Evolutionary conservation across 345 rosid species (phyloP).

Genomic region (Carallia brachiata): DNA sequence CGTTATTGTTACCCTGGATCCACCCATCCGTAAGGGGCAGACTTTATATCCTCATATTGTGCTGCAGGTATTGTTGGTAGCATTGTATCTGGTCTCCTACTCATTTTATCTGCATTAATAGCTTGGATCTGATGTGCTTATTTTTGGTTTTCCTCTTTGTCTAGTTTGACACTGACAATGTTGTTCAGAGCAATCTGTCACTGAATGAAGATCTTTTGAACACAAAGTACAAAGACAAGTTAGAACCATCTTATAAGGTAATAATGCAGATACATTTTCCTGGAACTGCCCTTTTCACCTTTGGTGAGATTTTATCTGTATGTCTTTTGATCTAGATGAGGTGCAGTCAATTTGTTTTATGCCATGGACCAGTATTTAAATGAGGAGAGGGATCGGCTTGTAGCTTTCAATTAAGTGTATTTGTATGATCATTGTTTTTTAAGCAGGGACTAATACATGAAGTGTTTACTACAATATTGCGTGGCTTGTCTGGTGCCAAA

Average conservation of each 20-base stretch:
- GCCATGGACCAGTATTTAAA: background rate
- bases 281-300: background rate
- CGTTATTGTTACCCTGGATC: slow-evolving; percentile 91
- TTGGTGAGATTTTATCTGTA: background rate
- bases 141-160: slow-evolving; percentile 11
- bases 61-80: slow-evolving; percentile 59
- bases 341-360: background rate
- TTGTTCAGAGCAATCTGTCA: slow-evolving; percentile 54
- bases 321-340: background rate
- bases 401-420: background rate
- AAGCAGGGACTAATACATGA: slow-evolving; percentile 90
- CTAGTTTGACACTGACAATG: slow-evolving; percentile 81
- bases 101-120: background rate
- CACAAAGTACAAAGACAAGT: slow-evolving; percentile 84
- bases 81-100: background rate
- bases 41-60: slow-evolving; percentile 92
- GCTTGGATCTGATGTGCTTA: background rate
- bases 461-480: slow-evolving; percentile 80
- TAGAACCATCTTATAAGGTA: slow-evolving; percentile 83
- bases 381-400: slow-evolving; percentile 1
- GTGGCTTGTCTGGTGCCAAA: slow-evolving; percentile 91
- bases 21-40: slow-evolving; percentile 96
- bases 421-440: background rate
- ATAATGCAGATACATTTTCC: background rate
- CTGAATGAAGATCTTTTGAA: slow-evolving; percentile 71